phyloP scores from a whole-genome alignment of 2,329 filamentous ascomycete species.

The Curvularia sp. region DNA sequence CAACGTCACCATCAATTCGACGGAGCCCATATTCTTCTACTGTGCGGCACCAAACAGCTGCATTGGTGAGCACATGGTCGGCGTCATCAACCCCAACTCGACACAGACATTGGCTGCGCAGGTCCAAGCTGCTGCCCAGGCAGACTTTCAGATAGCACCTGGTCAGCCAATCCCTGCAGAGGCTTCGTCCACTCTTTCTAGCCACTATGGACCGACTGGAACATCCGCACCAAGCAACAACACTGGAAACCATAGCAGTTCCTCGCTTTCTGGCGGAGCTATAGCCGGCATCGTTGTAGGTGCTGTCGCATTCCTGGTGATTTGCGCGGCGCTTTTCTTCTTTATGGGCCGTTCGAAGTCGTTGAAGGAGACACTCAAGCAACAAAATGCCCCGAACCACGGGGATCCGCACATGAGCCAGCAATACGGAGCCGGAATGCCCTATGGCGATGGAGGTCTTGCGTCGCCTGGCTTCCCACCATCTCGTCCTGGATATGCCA shows the following conservation, averaged over 20 bases:
- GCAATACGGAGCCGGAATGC: slow-evolving; percentile 2
- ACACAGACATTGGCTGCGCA: slow-evolving; percentile 42
- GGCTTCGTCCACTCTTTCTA: slow-evolving; percentile 28
- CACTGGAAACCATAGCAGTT: background rate
- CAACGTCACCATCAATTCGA: slow-evolving; percentile 46
- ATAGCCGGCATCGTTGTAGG: slow-evolving; percentile 66
- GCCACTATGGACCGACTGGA: slow-evolving; percentile 17
- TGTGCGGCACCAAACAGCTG: slow-evolving; percentile 69
- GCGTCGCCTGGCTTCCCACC: slow-evolving; percentile 11
- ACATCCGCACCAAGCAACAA: slow-evolving; percentile 8
- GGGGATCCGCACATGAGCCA: slow-evolving; percentile 10
- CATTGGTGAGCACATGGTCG: slow-evolving; percentile 71
- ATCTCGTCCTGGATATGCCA: slow-evolving; percentile 10
- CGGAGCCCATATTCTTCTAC: slow-evolving; percentile 50
- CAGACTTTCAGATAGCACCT: slow-evolving; percentile 46
- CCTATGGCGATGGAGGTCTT: slow-evolving; percentile 17
- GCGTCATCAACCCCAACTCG: slow-evolving; percentile 70
- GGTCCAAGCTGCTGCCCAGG: slow-evolving; percentile 29
- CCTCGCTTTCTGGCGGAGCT: slow-evolving; percentile 47
- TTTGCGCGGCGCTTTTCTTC: slow-evolving; percentile 69
- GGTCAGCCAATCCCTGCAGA: slow-evolving; percentile 52
- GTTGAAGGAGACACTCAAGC: slow-evolving; percentile 35
- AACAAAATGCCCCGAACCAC: slow-evolving; percentile 9
- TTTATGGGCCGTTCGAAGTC: slow-evolving; percentile 60
- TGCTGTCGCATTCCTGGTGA: slow-evolving; percentile 66